Evolutionary conservation across 768 basidiomycete species (phyloP).

Genomic region (Macrolepiota fuliginosa): DNA sequence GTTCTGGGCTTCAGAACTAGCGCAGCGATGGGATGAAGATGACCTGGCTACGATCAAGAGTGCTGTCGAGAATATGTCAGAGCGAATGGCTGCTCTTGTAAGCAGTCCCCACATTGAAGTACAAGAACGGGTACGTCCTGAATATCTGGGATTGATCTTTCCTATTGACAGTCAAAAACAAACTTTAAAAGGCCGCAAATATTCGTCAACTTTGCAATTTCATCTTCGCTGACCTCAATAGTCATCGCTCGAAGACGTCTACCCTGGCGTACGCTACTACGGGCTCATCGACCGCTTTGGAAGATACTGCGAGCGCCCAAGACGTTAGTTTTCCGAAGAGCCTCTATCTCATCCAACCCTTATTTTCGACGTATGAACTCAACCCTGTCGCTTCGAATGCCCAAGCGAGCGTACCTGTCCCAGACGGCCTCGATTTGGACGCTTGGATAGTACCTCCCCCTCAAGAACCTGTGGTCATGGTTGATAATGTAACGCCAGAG

Average conservation of each 20-base stretch:
- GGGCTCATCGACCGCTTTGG: conserved; percentile 33
- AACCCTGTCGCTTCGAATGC: conserved; percentile 81
- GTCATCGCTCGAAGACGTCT: conserved; percentile 42
- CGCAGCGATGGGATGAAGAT: conserved; percentile 75
- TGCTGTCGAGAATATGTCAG: conserved; percentile 60
- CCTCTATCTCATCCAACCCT: conserved; percentile 77
- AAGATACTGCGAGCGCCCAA: conserved; percentile 29
- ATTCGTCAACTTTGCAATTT: conserved; percentile 72
- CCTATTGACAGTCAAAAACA: neutral
- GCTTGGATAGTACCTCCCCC: conserved; percentile 77
- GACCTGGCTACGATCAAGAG: conserved; percentile 61
- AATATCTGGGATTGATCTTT: neutral
- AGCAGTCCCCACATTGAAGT: conserved; percentile 77
- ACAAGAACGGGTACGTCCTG: conserved; percentile 78
- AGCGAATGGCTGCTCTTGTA: conserved; percentile 57
- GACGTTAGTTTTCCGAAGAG: conserved; percentile 82
- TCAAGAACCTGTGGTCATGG: conserved; percentile 30
- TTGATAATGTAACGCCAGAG: conserved; percentile 41
- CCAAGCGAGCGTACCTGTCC: conserved; percentile 77
- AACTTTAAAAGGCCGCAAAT: conserved; percentile 67
- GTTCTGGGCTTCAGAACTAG: conserved; percentile 73
- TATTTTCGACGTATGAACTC: conserved; percentile 77
- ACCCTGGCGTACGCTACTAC: conserved; percentile 30
- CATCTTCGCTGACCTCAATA: conserved; percentile 67
- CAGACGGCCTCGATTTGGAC: conserved; percentile 86